These are phyloP conservation scores for Novymonas esmeraldas DNA, from an alignment of 208 protist species.

Conservation along the genomic window DNA sequence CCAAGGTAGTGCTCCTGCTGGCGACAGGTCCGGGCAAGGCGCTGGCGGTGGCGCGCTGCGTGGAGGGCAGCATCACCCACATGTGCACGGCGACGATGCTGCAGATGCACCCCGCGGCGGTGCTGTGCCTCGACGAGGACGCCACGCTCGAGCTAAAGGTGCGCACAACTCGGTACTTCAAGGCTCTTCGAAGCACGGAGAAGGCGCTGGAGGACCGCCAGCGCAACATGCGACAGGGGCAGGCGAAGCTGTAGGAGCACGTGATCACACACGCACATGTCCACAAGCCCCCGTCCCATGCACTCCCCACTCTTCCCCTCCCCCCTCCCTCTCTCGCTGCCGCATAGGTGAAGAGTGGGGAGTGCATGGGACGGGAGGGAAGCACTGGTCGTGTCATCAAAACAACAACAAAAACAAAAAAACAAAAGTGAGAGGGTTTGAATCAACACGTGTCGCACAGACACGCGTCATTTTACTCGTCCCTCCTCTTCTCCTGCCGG, in stretches of 20 bases:
- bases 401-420: too few relatives aligned
- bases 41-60: conserved; percentile 80
- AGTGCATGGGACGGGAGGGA: too few relatives aligned
- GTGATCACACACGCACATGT: conserved; percentile 7
- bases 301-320: too few relatives aligned
- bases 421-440: too few relatives aligned
- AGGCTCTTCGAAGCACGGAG: conserved; percentile 75
- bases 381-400: too few relatives aligned
- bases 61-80: conserved; percentile 93
- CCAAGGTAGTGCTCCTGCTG: conserved; percentile 88
- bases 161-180: conserved; percentile 95
- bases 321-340: too few relatives aligned
- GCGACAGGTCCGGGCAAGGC: conserved; percentile 93
- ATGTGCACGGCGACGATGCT: conserved; percentile 93
- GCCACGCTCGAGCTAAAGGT: conserved; percentile 93
- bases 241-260: conserved; percentile 44
- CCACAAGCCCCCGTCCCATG: too few relatives aligned
- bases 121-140: conserved; percentile 93
- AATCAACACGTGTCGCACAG: too few relatives aligned
- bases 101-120: conserved; percentile 84
- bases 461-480: too few relatives aligned
- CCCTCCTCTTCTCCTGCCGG: too few relatives aligned
- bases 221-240: conserved; percentile 33
- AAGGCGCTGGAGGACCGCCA: conserved; percentile 61
- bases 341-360: too few relatives aligned